A percentile compares a stretch with the other conserved stretches of the same genome.
Conservation (phyloP, 2,329 filamentous ascomycete species). For the Penicillium sumatraense region DNA sequence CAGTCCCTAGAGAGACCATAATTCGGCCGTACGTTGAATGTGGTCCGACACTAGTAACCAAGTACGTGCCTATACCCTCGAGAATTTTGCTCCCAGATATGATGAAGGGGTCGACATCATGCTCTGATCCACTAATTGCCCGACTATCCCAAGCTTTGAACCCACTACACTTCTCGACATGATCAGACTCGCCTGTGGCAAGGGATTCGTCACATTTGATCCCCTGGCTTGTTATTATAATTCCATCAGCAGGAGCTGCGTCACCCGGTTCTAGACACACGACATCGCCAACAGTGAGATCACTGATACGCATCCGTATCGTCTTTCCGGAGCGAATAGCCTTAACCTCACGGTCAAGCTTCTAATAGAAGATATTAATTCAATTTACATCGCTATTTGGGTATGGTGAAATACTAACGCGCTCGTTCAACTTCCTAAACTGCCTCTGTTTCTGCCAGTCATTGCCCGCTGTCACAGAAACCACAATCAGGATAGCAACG, state of each 20-base stretch:
- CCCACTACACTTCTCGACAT: conserved; percentile 68
- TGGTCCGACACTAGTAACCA: conserved; percentile 76
- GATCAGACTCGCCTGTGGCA: conserved; percentile 74
- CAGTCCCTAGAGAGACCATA: conserved; percentile 76
- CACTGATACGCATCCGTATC: conserved; percentile 70
- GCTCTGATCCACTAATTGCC: conserved; percentile 35
- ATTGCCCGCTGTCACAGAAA: conserved; percentile 75
- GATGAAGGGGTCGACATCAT: conserved; percentile 78
- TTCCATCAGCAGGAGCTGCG: conserved; percentile 71
- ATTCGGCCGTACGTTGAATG: conserved; percentile 78
- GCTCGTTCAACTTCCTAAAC: conserved; percentile 76
- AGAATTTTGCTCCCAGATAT: conserved; percentile 77
- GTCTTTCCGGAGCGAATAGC: conserved; percentile 74
- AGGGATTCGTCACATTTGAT: conserved; percentile 75
- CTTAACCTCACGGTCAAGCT: conserved; percentile 75
- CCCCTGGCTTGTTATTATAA: conserved; percentile 69
- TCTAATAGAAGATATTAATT: no score
- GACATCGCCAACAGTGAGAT: conserved; percentile 74
- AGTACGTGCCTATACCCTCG: conserved; percentile 74
- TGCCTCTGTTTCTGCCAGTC: conserved; percentile 83
- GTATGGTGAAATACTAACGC: no score
- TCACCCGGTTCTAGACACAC: conserved; percentile 75
- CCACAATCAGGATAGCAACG: conserved; percentile 74
- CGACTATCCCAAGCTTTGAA: no score
- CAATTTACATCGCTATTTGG: no score